Conservation (phyloP, 1,284 basidiomycete species). For the Trametes pubescens region DNA sequence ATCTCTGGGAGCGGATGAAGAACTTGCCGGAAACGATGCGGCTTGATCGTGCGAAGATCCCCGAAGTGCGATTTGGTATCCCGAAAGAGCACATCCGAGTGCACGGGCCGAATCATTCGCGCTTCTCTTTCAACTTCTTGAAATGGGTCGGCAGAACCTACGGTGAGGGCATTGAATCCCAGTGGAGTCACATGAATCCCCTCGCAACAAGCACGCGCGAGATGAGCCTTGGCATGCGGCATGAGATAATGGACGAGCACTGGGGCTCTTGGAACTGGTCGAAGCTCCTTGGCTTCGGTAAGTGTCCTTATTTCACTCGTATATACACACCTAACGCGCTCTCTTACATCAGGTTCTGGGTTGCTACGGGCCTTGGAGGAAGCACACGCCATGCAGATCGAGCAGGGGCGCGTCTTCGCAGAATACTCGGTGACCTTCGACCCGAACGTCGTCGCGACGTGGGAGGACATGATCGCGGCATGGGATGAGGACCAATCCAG, state of each 20-base stretch:
- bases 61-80: conserved; percentile 23
- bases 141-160: conserved; percentile 36
- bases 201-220: conserved; percentile 36
- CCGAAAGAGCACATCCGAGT: conserved; percentile 41
- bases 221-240: conserved; percentile 39
- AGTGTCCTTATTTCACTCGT: background rate
- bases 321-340: background rate
- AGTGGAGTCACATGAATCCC: conserved; percentile 34
- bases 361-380: background rate
- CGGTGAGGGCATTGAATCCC: conserved; percentile 42
- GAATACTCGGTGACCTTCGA: conserved; percentile 20
- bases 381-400: conserved; percentile 1
- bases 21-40: conserved; percentile 17
- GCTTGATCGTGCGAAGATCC: conserved; percentile 22
- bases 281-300: conserved; percentile 31
- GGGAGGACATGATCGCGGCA: conserved; percentile 20
- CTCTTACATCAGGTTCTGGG: background rate
- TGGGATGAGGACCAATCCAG: conserved; percentile 25
- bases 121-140: conserved; percentile 38
- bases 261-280: conserved; percentile 42
- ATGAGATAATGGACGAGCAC: conserved; percentile 42
- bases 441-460: conserved; percentile 9
- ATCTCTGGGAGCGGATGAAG: conserved; percentile 31
- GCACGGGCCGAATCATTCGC: conserved; percentile 37
- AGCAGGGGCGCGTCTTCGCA: conserved; percentile 1